Conservation (phyloP, 169 alveolate genomes). For the Plasmodium gaboni region DNA sequence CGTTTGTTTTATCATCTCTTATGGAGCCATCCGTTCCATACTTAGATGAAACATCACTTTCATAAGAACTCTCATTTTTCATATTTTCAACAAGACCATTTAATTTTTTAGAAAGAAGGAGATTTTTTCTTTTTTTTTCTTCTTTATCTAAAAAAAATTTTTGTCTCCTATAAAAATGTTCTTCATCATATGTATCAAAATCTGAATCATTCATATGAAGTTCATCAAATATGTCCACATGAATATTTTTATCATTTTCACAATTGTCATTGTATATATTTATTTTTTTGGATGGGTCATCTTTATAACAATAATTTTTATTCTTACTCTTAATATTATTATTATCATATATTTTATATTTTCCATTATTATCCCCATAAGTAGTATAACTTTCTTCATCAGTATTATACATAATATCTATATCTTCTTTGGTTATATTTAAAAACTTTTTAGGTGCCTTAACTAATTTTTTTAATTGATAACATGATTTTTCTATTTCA, state of each 20-base stretch:
- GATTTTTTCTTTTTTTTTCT: slow-evolving; percentile 34
- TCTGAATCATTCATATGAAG: slow-evolving; percentile 20
- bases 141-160: slow-evolving; percentile 36
- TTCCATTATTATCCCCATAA: neutral
- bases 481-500: slow-evolving; percentile 32
- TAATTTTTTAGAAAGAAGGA: slow-evolving; percentile 34
- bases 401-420: slow-evolving; percentile 23
- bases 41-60: slow-evolving; percentile 48
- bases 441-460: slow-evolving; percentile 52
- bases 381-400: slow-evolving; percentile 40
- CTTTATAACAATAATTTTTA: no score
- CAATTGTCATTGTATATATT: no score
- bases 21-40: slow-evolving; percentile 54
- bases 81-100: slow-evolving; percentile 44
- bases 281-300: no score
- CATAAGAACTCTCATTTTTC: slow-evolving; percentile 70
- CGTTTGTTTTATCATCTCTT: neutral
- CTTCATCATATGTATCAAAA: slow-evolving; percentile 72
- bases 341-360: slow-evolving; percentile 39
- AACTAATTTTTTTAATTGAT: slow-evolving; percentile 51
- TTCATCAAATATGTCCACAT: no score
- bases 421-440: slow-evolving; percentile 39
- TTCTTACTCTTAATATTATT: neutral
- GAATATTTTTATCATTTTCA: no score
- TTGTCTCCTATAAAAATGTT: slow-evolving; percentile 53